Base-by-base conservation (phyloP, 768 basidiomycete species). In the Leucosporidium creatinivorum region DNA sequence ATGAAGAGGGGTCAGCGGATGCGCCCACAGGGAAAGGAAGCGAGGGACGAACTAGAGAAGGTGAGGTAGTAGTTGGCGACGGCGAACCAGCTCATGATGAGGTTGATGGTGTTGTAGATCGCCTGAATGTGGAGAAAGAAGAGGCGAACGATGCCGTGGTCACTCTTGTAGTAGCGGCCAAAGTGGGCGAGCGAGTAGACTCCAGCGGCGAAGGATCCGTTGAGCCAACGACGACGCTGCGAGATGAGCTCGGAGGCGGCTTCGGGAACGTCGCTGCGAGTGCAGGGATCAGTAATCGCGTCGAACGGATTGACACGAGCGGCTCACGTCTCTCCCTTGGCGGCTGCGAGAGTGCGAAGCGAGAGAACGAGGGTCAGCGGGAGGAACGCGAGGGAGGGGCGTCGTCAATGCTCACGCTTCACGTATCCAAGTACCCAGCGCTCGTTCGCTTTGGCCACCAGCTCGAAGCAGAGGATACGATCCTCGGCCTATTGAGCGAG, bases 51-150 rank as follows among this genome's bases (percentile, higher is more conserved):
- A 57, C 55, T 73, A 17, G 52, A 55, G 65, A 75, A 75, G 6
- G 70, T 73, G 25, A 75, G 66, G 61, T 69, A 73, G 65, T 58
- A 73, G 59, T 72, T 73, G 57, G 63, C 72, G 51, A 71, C 67
- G 18, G 72, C 86, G 79, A 96, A 94, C 91, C 91, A 97, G 13
- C 89, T 86, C 81, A 97, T 93, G 73, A 93, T 73, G 66, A 97
- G 81, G 36, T 84, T 87, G 77, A 89, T 85, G 60, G 92, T 74
- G 79, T 92, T 93, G 78, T 92, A 93, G 62, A 97, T 66, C 51
- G 86, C 93, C 79, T 98, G 94, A 57, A 99, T 75, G 76, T 97
- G 93, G 78, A 99, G 86, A 82, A 97, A 92, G 81, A 98, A 88
- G 89, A 98, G 91, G 76, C 94, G 86, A 70, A 94, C 83, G 62